phyloP scores from a whole-genome alignment of 176 grass and related monocot genomes.

The Oryza coarctata region DNA sequence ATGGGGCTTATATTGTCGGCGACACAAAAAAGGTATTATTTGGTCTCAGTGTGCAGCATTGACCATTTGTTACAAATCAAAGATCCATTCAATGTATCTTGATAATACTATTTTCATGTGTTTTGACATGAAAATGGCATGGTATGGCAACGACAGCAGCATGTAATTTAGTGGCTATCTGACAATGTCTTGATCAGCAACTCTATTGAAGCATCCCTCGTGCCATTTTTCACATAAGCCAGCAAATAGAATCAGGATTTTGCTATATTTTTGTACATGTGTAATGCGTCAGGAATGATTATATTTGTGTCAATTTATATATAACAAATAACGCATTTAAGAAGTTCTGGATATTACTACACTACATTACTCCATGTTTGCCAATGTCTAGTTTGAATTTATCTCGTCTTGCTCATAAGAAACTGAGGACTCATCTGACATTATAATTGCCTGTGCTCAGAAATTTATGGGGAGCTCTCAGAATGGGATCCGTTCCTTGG shows the following conservation, averaged over 20 bases:
- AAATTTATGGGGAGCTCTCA: slow-evolving; percentile 97
- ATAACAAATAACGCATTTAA: background rate
- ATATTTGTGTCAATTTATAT: background rate
- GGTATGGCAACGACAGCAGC: slow-evolving; percentile 8
- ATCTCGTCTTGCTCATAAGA: background rate
- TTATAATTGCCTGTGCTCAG: slow-evolving; percentile 46
- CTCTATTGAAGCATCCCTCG: background rate
- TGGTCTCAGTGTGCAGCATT: slow-evolving; percentile 19
- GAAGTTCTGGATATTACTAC: slow-evolving; percentile 18
- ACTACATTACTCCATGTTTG: slow-evolving; percentile 1
- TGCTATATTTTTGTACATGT: background rate
- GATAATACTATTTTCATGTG: slow-evolving; percentile 4
- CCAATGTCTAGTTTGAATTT: background rate
- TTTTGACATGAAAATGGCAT: slow-evolving; percentile 25
- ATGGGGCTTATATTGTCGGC: background rate
- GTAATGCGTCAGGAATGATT: background rate
- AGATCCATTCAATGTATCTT: slow-evolving; percentile 33
- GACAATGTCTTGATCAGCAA: slow-evolving; percentile 19
- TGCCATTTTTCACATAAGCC: background rate
- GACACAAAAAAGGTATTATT: background rate
- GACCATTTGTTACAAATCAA: slow-evolving; percentile 28
- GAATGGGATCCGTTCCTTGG: slow-evolving; percentile 79
- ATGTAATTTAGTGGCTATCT: slow-evolving; percentile 22
- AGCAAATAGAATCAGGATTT: background rate
- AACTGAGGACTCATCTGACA: slow-evolving; percentile 13